Percentiles rank a stretch among this genome's conserved stretches.
These are phyloP conservation scores for Epichloe glyceriae DNA, from an alignment of 2,329 filamentous ascomycete species.

Conservation along the genomic window DNA sequence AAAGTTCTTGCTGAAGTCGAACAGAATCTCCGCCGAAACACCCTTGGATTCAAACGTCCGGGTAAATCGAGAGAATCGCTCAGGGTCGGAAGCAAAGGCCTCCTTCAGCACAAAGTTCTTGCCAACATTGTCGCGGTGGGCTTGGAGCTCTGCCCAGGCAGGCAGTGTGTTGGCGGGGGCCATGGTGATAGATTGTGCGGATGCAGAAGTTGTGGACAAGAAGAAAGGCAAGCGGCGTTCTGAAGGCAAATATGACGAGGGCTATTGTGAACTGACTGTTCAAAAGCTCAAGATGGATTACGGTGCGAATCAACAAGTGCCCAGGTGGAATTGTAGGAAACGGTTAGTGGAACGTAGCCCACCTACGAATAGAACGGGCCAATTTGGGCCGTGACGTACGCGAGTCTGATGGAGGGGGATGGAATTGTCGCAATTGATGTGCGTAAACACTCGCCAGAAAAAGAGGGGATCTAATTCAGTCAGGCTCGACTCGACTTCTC, in stretches of 20 bases:
- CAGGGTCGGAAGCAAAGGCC: slow-evolving; percentile 75
- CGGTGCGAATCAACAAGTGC: too few species aligned
- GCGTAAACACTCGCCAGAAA: too few species aligned
- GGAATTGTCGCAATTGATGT: too few species aligned
- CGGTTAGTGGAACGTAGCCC: too few species aligned
- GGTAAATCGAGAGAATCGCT: slow-evolving; percentile 83
- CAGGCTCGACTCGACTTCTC: too few species aligned
- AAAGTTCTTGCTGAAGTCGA: slow-evolving; percentile 99
- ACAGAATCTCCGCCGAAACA: slow-evolving; percentile 79
- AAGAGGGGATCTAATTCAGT: too few species aligned
- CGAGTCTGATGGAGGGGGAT: too few species aligned
- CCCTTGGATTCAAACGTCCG: slow-evolving; percentile 72
- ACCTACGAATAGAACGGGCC: too few species aligned
- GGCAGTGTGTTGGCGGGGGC: slow-evolving; percentile 74
- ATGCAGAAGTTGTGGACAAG: not conserved
- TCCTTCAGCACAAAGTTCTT: slow-evolving; percentile 89
- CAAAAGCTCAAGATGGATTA: not conserved
- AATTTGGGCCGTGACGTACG: too few species aligned
- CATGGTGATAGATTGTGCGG: slow-evolving; percentile 33
- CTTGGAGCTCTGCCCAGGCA: slow-evolving; percentile 82
- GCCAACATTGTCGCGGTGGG: slow-evolving; percentile 75
- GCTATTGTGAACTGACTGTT: not conserved
- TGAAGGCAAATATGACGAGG: not conserved
- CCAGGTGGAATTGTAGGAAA: too few species aligned
- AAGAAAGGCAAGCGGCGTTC: not conserved